These are phyloP conservation scores for Coemansia sp. DNA, from an alignment of 192 early-diverging fungal species.

Conservation along the genomic window DNA sequence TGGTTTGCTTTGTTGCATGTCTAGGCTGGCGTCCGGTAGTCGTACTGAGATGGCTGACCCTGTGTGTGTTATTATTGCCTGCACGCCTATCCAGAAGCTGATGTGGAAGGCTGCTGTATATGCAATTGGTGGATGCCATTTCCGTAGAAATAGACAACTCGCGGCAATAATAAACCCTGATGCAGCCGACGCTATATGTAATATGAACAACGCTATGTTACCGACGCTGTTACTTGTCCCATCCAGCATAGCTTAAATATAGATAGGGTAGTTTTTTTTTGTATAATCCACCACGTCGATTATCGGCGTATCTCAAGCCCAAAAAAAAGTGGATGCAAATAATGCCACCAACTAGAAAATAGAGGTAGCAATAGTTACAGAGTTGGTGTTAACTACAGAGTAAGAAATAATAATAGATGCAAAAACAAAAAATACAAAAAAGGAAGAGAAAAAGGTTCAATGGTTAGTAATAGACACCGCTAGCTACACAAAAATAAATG, in stretches of 20 bases:
- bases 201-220: constrained; percentile 48
- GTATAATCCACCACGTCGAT: background rate
- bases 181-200: constrained; percentile 46
- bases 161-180: constrained; percentile 48
- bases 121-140: constrained; percentile 50
- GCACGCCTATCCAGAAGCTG: constrained; percentile 55
- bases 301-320: background rate
- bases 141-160: constrained; percentile 45
- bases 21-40: constrained; percentile 30
- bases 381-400: background rate
- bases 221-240: constrained; percentile 27
- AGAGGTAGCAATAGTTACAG: background rate
- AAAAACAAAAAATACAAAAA: background rate
- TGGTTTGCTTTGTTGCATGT: constrained; percentile 42
- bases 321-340: background rate
- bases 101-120: constrained; percentile 53
- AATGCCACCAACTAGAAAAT: background rate
- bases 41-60: constrained; percentile 49
- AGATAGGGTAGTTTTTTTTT: background rate
- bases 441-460: background rate
- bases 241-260: constrained; percentile 29
- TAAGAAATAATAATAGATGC: background rate
- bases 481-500: background rate
- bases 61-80: constrained; percentile 50
- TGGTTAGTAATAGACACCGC: background rate